Evolutionary conservation across 1,284 basidiomycete genomes (phyloP).

Genomic region (Rhodotorula sp.): DNA sequence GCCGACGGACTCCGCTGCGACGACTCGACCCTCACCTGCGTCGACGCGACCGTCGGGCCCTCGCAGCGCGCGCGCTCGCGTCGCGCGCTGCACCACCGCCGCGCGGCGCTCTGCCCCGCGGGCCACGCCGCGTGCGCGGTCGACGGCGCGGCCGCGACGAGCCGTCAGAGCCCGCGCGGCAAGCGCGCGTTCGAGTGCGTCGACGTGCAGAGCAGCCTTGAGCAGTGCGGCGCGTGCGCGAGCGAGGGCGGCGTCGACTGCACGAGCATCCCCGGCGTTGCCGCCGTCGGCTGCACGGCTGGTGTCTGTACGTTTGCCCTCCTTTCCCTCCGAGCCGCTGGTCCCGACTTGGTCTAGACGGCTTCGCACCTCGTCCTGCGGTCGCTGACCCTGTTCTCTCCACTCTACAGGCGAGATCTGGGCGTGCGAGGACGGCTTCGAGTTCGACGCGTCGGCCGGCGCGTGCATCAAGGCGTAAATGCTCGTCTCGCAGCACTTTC

Average conservation of each 20-base stretch:
- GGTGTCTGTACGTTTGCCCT: constrained; percentile 10
- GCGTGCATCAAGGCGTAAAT: constrained; percentile 2
- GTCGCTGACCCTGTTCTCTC: too few relatives aligned
- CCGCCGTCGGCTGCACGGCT: constrained; percentile 14
- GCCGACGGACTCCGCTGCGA: not conserved
- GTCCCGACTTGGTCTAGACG: not conserved
- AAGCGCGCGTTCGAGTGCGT: constrained; percentile 29
- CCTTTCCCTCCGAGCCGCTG: not conserved
- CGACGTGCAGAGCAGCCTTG: constrained; percentile 13
- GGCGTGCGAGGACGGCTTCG: constrained; percentile 19
- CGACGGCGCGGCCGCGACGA: not conserved
- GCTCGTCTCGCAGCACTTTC: not conserved
- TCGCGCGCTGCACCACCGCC: not conserved
- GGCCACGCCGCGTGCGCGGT: constrained; percentile 21
- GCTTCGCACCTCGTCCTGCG: too few relatives aligned
- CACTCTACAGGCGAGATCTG: constrained; percentile 8
- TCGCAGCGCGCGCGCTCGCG: constrained; percentile 29
- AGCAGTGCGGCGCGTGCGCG: constrained; percentile 28
- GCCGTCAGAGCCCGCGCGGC: not conserved
- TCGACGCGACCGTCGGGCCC: not conserved
- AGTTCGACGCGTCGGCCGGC: not conserved
- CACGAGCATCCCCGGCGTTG: constrained; percentile 21
- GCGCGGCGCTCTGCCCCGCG: constrained; percentile 16
- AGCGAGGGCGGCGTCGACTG: constrained; percentile 29
- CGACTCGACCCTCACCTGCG: not conserved